Percentiles rank a stretch among this genome's conserved stretches.
Conservation (phyloP, 2,329 filamentous ascomycete species). For the Penicillium sp. region DNA sequence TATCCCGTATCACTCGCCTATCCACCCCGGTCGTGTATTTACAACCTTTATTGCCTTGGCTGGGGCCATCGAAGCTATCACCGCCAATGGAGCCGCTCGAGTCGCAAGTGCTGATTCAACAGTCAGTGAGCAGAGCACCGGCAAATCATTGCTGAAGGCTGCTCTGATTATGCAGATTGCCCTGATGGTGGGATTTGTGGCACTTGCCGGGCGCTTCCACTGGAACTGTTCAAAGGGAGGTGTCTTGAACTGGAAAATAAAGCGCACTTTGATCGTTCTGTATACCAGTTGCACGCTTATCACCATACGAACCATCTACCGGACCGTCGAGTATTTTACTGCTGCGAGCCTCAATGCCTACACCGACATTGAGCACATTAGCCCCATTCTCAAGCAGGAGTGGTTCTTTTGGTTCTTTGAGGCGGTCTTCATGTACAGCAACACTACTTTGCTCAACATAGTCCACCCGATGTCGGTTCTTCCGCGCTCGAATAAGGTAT, state of each 20-base stretch:
- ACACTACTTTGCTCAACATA: conserved; percentile 49
- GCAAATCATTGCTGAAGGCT: conserved; percentile 46
- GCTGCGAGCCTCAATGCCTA: conserved; percentile 31
- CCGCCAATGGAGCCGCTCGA: conserved; percentile 48
- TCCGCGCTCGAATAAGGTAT: conserved; percentile 48
- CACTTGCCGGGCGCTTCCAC: conserved; percentile 46
- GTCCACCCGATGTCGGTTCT: conserved; percentile 50
- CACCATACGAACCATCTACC: conserved; percentile 43
- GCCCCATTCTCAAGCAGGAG: conserved; percentile 41
- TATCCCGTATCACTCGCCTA: conserved; percentile 45
- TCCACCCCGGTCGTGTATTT: conserved; percentile 55
- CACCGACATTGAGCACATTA: conserved; percentile 32
- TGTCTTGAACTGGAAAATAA: conserved; percentile 44
- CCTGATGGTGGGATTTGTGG: conserved; percentile 48
- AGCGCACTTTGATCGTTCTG: conserved; percentile 39
- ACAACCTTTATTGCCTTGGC: conserved; percentile 55
- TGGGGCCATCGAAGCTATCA: conserved; percentile 45
- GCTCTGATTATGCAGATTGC: conserved; percentile 49
- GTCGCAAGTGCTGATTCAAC: conserved; percentile 40
- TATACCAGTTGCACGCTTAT: conserved; percentile 46
- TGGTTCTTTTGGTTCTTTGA: conserved; percentile 55
- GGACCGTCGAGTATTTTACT: conserved; percentile 48
- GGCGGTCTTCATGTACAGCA: conserved; percentile 48
- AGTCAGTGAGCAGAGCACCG: conserved; percentile 36
- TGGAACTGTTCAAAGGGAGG: conserved; percentile 36